Evolutionary conservation across 192 early-diverging fungal genomes (phyloP), one percentile per base, ranked within the genome.

Genomic region (Podila clonocystis): DNA sequence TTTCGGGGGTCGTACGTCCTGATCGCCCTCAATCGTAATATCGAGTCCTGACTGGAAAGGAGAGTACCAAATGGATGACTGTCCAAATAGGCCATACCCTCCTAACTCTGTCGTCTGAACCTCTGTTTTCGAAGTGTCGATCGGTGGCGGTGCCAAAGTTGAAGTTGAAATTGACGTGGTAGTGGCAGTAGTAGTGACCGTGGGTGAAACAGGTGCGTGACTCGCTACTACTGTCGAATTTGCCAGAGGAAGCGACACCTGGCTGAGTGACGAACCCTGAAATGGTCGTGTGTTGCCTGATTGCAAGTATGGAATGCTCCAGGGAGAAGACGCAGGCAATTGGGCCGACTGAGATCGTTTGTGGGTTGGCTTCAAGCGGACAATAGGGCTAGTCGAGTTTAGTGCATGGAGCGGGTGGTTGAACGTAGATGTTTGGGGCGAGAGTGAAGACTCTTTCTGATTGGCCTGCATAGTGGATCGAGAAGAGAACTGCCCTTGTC

Each of bases 21-120:
- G 63, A n/a, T 79, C 75, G 38, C 75, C 71, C 52, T 79, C 75
- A 20, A 79, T 79, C 5, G 70, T 57, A 19, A 79, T 79, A 58
- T 79, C 75, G 6, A 79, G 52, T 0, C 75, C 75, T 17, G 75
- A 79, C 36, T 79, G 75, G 57, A 79, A 79, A 5, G 75, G 75
- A 17, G 75, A 79, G 45, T 79, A 79, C 75, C 75, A 79, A 38
- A 71, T 72, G 3, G 69, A 72, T 1, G 75, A 70, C 17, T 66
- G 45, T 22, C 75, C 69, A 63, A 71, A 72, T 1, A 72, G 22
- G 48, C 66, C 65, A 24, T 78, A 59, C 5, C 24, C 50, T 34
- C 60, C 66, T 20, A 50, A 30, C 26, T 34, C 59, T 17, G 41
- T 45, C 17, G 41, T 15, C 41, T 45, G 41, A n/a, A 41, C 33